Base-by-base conservation (phyloP, 2,329 filamentous ascomycete species). In the Pseudogymnoascus sp. region DNA sequence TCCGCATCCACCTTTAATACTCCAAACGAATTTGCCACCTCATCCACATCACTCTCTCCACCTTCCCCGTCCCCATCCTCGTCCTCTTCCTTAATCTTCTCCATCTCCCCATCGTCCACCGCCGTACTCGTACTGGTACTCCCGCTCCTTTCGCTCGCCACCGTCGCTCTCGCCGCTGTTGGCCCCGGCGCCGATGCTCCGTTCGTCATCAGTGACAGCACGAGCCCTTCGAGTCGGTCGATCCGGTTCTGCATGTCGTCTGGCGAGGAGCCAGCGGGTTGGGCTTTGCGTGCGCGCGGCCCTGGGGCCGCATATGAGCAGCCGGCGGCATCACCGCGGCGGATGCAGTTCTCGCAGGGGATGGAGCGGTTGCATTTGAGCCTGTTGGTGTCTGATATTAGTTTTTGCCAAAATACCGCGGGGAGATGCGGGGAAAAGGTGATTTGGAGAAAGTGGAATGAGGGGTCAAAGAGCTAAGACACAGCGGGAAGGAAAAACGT, bases 191-290 rank as follows among this genome's bases (percentile, higher is more conserved):
- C 80, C 66, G 82, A 79, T n/a, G 80, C 82, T 76, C 90, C 90
- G 73, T 90, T 92, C 71, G 93, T 93, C 93, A 97, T 97, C 71
- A 97, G 75, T 28, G 91, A 95, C 66, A 97, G 76, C 64, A 97
- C 93, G 73, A 97, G 78, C 68, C 90, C 89, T 80, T 97, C 93
- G 66, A 97, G 81, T 69, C 93, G 85, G 78, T 97, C 92, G 76
- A 97, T 97, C 73, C 94, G 89, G 72, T 95, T 96, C 77, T 97
- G 93, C 93, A 97, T 97, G 75, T 97, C 93, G 80, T 96, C 92
- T 58, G 93, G 91, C 68, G 75, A 85, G 68, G 80, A 75, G 63
- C 73, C 82, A 80, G 61, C 81, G 80, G 75, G 83, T 37, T 75
- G 67, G 62, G 74, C 86, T 80, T 90, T 95, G 75, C 90, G 94